Evolutionary conservation across 805 yeast genomes (phyloP), one percentile per base, ranked within the genome.

Genomic region (Peterozyma toletana): DNA sequence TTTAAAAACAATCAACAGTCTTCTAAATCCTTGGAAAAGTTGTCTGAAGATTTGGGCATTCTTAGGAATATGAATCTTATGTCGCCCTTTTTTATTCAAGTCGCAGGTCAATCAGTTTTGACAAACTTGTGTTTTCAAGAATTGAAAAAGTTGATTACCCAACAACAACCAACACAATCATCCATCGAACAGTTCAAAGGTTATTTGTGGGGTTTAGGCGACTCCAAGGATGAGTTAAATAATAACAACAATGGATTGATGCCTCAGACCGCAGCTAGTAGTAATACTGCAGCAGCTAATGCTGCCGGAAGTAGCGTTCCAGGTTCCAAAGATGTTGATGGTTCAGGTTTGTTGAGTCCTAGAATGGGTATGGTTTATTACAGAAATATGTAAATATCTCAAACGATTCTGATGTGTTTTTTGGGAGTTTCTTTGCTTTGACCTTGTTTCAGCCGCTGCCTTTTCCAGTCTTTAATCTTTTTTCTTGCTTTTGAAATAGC

Each of bases 41-140:
- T 83, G 46, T 85, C 88, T 0, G 90, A 83, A 54, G 90, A 83
- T 44, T 64, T 83, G 42, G 79, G 81, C 6, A 73, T 83, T 39
- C 83, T 85, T 11, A 77, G 83, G 41, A 71, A 79, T 31, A 75
- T 75, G 2, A 60, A 69, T 31, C 60, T 74, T 37, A 40, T 43
- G 14, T 53, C 54, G 30, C 64, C 62, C 48, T 66, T 74, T 50
- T 78, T 62, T 58, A 77, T 63, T 49, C 83, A 66, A 49, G 81
- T 75, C 55, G 86, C 78, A 54, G 89, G 80, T 5, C 80, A 75
- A 54, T 73, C 80, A 16, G 70, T 81, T 49, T 66, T 83, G 49
- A 75, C 85, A 9, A 73, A 77, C 65, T 70, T 82, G 48, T 79
- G 86, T 48, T 80, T 78, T 54, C 77, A 78, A 57, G 86, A 80